Evolutionary conservation across 768 basidiomycete species (phyloP), one percentile per base, ranked within the genome.

Genomic region (Lactarius quietus): DNA sequence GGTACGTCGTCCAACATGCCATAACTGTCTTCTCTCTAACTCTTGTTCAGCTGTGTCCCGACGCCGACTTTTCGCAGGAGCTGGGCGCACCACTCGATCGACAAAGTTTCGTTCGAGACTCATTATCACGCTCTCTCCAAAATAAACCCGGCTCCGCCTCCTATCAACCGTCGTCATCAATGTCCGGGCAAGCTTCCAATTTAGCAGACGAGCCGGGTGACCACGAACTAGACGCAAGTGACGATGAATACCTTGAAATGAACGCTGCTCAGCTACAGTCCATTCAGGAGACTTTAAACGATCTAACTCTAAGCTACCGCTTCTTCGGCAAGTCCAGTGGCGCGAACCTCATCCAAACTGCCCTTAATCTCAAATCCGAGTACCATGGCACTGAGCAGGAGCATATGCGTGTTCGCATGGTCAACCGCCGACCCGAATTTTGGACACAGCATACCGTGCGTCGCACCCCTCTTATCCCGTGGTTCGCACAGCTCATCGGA

Each of bases 41-140:
- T 18, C 29, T 5, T 18, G n/a, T 23, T 45, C 51, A 89, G 88
- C 77, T 90, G 53, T 86, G 83, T 69, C 87, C 88, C 15, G 85
- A 88, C 57, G 82, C 83, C 53, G 82, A 86, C 60, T 79, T 87
- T 36, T 79, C 85, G 26, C 81, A 80, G 63, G 85, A 89, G 68
- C 75, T 89, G 12, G 84, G 84, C 18, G 77, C 78, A 29, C 69
- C 66, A 5, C 74, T 81, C 39, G 83, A 78, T 71, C 76, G 73
- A 61, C 78, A 79, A 48, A 67, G 63, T 1, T 82, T 79, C 76
- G 33, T 64, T 36, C 58, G 64, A 31, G 54, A 59, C 28, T 59
- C 36, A 57, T 61, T 38, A 68, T 65, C 62, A 29, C 66, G 18
- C 62, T 65, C 63, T 66, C 61, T 63, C 58, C 66, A 59, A 58